Percentiles rank a stretch among this genome's conserved stretches.
These are phyloP conservation scores for Pseudozyma sp. DNA, from an alignment of 1,284 basidiomycete genomes.

Conservation along the genomic window DNA sequence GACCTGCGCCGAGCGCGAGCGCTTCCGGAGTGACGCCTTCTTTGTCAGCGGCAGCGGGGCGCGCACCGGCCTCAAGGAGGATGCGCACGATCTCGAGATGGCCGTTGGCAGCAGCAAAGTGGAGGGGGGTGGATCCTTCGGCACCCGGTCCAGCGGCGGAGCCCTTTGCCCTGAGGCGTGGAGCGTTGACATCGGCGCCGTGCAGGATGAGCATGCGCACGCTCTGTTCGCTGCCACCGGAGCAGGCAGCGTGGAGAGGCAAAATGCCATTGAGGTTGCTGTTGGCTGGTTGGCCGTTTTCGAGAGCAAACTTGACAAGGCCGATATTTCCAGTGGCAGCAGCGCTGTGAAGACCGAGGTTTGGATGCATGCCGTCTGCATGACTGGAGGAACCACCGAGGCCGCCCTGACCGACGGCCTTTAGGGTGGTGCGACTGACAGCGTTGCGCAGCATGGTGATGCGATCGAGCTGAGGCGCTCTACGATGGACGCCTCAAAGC, in stretches of 20 bases:
- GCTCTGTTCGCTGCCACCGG: conserved; percentile 55
- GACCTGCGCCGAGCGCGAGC: conserved; percentile 54
- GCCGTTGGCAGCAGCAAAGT: conserved; percentile 67
- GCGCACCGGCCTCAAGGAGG: conserved; percentile 61
- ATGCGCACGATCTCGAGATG: conserved; percentile 59
- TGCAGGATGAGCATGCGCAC: conserved; percentile 59
- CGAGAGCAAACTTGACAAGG: conserved; percentile 63
- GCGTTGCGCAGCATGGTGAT: conserved; percentile 39
- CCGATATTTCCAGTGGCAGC: conserved; percentile 62
- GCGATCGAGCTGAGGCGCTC: neutral
- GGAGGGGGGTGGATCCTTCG: conserved; percentile 63
- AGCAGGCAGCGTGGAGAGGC: conserved; percentile 64
- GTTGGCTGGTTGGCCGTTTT: conserved; percentile 62
- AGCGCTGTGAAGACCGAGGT: conserved; percentile 62
- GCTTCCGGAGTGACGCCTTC: conserved; percentile 56
- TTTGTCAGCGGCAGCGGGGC: conserved; percentile 53
- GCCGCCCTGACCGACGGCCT: conserved; percentile 40
- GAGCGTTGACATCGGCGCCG: conserved; percentile 64
- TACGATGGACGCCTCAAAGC: too few species aligned
- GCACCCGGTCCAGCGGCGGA: conserved; percentile 48
- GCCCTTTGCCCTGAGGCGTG: conserved; percentile 41
- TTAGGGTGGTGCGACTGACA: conserved; percentile 46
- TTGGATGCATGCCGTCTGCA: conserved; percentile 40
- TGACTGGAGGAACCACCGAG: conserved; percentile 29
- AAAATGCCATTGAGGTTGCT: conserved; percentile 61